Evolutionary conservation across 2,329 filamentous ascomycete species (phyloP).

Genomic region (Aureobasidium namibiae): DNA sequence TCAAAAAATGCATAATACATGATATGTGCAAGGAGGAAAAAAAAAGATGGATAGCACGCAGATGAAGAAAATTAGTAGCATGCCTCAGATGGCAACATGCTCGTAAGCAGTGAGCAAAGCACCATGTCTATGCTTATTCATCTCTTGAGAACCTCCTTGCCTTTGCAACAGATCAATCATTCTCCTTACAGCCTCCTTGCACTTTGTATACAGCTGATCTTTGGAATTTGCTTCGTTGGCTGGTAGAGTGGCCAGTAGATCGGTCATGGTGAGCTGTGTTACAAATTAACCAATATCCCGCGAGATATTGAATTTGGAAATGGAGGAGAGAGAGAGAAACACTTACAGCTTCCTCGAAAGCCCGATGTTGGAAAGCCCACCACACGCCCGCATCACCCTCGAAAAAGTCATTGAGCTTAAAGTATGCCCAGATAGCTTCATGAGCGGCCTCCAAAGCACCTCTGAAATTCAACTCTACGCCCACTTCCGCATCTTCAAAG

Average conservation of each 20-base stretch:
- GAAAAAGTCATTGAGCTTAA: conserved; percentile 61
- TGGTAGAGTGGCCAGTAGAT: conserved; percentile 14
- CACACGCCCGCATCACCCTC: conserved; percentile 66
- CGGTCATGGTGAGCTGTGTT: conserved; percentile 15
- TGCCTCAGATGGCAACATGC: conserved; percentile 9
- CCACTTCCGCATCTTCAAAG: conserved; percentile 53
- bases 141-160: conserved; percentile 36
- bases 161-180: conserved; percentile 40
- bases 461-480: conserved; percentile 49
- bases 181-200: conserved; percentile 35
- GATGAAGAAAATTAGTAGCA: background rate
- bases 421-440: conserved; percentile 66
- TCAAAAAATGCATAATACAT: background rate
- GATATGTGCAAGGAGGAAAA: background rate
- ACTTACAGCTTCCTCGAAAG: conserved; percentile 67
- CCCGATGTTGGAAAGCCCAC: conserved; percentile 79
- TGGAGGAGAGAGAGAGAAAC: conserved; percentile 20
- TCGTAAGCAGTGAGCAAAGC: conserved; percentile 38
- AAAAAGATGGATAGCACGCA: background rate
- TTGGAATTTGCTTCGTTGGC: conserved; percentile 14
- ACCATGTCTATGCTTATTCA: conserved; percentile 41
- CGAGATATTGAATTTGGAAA: too few relatives aligned
- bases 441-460: conserved; percentile 68
- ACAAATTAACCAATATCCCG: too few relatives aligned
- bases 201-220: conserved; percentile 28